Evolutionary conservation across 1,284 basidiomycete genomes (phyloP).

Genomic region (Cryptococcus depauperatus): DNA sequence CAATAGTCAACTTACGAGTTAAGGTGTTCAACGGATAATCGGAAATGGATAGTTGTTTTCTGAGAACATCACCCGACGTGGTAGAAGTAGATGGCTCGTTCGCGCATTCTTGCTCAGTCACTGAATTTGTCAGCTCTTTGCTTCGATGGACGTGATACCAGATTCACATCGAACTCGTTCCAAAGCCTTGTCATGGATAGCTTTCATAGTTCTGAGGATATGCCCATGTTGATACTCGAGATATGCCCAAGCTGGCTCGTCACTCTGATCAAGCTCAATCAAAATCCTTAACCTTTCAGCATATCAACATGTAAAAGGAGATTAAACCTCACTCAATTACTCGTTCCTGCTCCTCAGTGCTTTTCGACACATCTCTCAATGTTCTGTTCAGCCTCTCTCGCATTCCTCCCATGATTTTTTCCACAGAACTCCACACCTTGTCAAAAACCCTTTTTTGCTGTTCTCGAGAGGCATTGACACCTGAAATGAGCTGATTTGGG

Average conservation of each 20-base stretch:
- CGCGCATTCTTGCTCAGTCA: constrained; percentile 7
- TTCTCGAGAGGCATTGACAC: constrained; percentile 49
- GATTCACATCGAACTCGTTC: constrained; percentile 55
- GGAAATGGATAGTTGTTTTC: constrained; percentile 23
- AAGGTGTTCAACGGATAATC: constrained; percentile 32
- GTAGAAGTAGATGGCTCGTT: constrained; percentile 25
- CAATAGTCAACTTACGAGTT: constrained; percentile 51
- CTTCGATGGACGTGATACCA: neutral
- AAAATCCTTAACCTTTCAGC: constrained; percentile 55
- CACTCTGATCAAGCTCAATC: constrained; percentile 65
- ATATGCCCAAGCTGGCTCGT: constrained; percentile 84
- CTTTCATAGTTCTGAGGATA: constrained; percentile 70
- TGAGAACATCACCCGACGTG: constrained; percentile 23
- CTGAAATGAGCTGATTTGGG: constrained; percentile 61
- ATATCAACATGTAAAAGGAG: neutral
- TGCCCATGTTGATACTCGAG: constrained; percentile 87
- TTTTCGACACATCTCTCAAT: constrained; percentile 67
- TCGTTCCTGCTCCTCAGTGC: constrained; percentile 91
- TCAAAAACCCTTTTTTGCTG: constrained; percentile 89
- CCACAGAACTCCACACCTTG: constrained; percentile 93
- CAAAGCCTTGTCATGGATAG: constrained; percentile 54
- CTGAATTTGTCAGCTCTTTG: constrained; percentile 3
- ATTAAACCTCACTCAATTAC: constrained; percentile 68
- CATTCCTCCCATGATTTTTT: constrained; percentile 92
- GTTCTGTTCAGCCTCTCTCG: constrained; percentile 64